Evolutionary conservation across 2,329 filamentous ascomycete species (phyloP).

Genomic region (Zasmidium angulare): DNA sequence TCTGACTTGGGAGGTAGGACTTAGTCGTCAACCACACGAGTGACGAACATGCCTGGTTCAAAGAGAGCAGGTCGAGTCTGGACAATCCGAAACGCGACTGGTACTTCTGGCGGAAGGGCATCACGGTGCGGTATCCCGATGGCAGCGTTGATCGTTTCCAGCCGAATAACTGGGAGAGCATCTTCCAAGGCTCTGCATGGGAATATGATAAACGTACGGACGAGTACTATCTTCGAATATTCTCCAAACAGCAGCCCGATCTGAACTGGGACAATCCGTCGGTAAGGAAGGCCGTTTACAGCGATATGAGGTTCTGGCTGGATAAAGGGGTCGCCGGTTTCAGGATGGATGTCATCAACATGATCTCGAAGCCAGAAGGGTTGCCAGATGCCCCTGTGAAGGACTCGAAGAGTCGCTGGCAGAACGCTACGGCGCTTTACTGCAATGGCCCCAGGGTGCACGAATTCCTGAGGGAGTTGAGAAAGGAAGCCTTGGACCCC

Average conservation of each 20-base stretch:
- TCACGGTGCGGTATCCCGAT: slow-evolving; percentile 55
- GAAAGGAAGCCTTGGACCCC: slow-evolving; percentile 43
- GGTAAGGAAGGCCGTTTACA: slow-evolving; percentile 45
- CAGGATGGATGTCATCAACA: slow-evolving; percentile 51
- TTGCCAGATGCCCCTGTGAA: slow-evolving; percentile 44
- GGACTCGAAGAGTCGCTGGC: slow-evolving; percentile 29
- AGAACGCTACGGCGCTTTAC: slow-evolving; percentile 23
- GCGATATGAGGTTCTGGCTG: slow-evolving; percentile 50
- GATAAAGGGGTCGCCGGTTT: slow-evolving; percentile 44
- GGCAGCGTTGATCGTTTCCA: slow-evolving; percentile 53
- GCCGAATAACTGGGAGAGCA: slow-evolving; percentile 56
- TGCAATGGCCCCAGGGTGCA: slow-evolving; percentile 17
- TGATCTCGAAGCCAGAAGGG: slow-evolving; percentile 45
- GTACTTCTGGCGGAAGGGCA: slow-evolving; percentile 67
- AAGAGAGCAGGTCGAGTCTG: slow-evolving; percentile 51
- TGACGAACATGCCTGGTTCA: slow-evolving; percentile 58
- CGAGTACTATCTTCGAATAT: slow-evolving; percentile 51
- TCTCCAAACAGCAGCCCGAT: slow-evolving; percentile 47
- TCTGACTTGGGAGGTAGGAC: no score
- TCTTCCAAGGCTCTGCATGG: slow-evolving; percentile 43
- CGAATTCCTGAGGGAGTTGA: slow-evolving; percentile 18
- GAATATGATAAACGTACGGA: slow-evolving; percentile 46
- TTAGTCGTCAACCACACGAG: slow-evolving; percentile 36
- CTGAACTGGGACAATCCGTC: slow-evolving; percentile 49
- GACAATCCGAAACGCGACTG: slow-evolving; percentile 57